Evolutionary conservation across 1,284 basidiomycete species (phyloP), one percentile per base, ranked within the genome.

Genomic region (Singerocomus rubriflavus): DNA sequence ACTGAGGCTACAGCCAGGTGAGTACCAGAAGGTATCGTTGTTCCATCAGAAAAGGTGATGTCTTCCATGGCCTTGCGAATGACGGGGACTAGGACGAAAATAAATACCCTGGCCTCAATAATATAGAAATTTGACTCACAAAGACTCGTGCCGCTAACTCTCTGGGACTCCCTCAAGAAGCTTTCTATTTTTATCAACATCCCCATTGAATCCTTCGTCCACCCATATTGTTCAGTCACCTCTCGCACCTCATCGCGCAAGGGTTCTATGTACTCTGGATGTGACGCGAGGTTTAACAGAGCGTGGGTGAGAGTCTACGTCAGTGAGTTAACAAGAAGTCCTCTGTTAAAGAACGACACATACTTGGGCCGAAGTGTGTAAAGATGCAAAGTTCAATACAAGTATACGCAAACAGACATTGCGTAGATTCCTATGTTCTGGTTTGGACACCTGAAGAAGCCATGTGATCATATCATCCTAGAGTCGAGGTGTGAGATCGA

Each of bases 401-500:
- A 79, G 64, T 48, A 78, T 66, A 31, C 75, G 68, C 42, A 71
- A 61, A 47, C 58, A 71, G 44, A 67, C 63, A 44, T 61, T 66
- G 25, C 54, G 65, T 42, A 67, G 59, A 41, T 60, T 71, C 52
- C 57, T 62, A 26, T 67, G 65, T 38, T 61, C 62, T 30, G 58
- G 67, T 44, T 54, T 56, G 12, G 70, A 68, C 14, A 64, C 65
- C n/a, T 72, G 71, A 57, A 77, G 66, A n/a, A 78, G 59, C 75
- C 76, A 77, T 21, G 67, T 66, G 10, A 79, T 60, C 64, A 76
- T 58, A 57, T 78, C 74, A 42, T 70, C 70, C 73, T 76, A 44
- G n/a, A 46, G n/a, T 35, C 17, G 38, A 41, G 31, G 46, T 31
- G 33, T 53, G 14, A 56, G 58, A 39, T 46, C 36, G 21, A 35